Evolutionary conservation across 176 grass and related monocot genomes (phyloP).

Genomic region (Rhynchospora pubera): DNA sequence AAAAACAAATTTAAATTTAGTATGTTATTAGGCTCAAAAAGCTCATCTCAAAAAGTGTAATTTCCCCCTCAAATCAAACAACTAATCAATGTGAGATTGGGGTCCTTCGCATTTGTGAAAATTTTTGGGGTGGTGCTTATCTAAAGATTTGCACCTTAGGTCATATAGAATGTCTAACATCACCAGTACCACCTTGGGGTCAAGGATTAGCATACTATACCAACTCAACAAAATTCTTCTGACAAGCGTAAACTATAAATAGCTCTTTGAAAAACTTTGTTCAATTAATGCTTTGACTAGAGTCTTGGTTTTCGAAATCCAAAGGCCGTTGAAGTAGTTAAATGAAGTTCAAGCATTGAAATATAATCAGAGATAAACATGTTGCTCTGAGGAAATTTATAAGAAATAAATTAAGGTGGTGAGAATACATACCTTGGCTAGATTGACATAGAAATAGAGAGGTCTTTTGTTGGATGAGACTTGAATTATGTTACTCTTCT

Average conservation of each 20-base stretch:
- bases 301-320: not conserved
- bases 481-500: conserved; percentile 86
- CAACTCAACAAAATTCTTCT: too few relatives aligned
- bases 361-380: not conserved
- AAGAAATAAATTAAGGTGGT: not conserved
- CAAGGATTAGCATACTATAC: not conserved
- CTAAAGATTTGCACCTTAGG: not conserved
- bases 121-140: not conserved
- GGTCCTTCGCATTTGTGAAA: not conserved
- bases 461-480: conserved; percentile 97
- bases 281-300: not conserved
- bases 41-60: not conserved
- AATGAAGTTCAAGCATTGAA: not conserved
- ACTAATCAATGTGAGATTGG: not conserved
- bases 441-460: conserved; percentile 95
- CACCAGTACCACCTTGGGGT: too few relatives aligned
- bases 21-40: not conserved
- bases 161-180: not conserved
- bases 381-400: not conserved
- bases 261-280: too few relatives aligned
- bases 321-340: not conserved
- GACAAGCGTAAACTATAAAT: too few relatives aligned
- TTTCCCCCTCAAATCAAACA: not conserved
- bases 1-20: not conserved
- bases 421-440: conserved; percentile 49